A percentile compares a stretch with the other conserved stretches of the same genome.
phyloP scores from a whole-genome alignment of 768 basidiomycete genomes.

The Rickenella mellea region DNA sequence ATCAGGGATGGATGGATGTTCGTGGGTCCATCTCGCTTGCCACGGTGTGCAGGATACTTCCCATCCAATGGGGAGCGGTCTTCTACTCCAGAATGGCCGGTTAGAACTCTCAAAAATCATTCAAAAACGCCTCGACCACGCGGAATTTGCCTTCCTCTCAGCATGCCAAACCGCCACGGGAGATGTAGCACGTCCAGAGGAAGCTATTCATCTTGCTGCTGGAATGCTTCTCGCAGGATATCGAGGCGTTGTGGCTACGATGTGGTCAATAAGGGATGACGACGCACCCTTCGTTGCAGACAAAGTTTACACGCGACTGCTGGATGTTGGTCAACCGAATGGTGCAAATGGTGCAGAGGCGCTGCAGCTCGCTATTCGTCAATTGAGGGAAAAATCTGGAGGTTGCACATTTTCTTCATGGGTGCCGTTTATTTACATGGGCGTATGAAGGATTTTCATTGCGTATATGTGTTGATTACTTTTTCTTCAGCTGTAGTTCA shows the following conservation, averaged over 20 bases:
- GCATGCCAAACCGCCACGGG: slow-evolving; percentile 20
- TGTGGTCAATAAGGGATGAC: slow-evolving; percentile 23
- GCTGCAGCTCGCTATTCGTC: too few relatives aligned
- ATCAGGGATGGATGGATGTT: slow-evolving; percentile 1
- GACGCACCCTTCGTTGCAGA: slow-evolving; percentile 11
- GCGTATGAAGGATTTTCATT: too few relatives aligned
- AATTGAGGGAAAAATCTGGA: too few relatives aligned
- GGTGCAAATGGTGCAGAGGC: too few relatives aligned
- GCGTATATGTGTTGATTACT: too few relatives aligned
- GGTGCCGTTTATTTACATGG: too few relatives aligned
- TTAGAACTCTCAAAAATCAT: slow-evolving; percentile 16
- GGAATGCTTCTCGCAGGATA: slow-evolving; percentile 21
- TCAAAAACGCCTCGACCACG: slow-evolving; percentile 2
- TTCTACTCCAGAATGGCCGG: slow-evolving; percentile 14
- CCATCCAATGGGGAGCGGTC: slow-evolving; percentile 18
- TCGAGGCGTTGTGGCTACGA: slow-evolving; percentile 23
- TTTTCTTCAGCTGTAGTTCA: too few relatives aligned
- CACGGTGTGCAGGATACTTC: slow-evolving; percentile 15
- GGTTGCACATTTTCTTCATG: too few relatives aligned
- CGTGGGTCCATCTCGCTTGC: slow-evolving; percentile 23
- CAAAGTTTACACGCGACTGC: slow-evolving; percentile 6
- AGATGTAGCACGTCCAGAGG: slow-evolving; percentile 14
- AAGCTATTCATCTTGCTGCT: slow-evolving; percentile 21
- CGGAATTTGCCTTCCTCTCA: slow-evolving; percentile 21
- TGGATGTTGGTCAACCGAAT: not conserved